These are phyloP conservation scores for Diaporthe citri DNA, from an alignment of 2,329 filamentous ascomycete genomes.

Conservation along the genomic window DNA sequence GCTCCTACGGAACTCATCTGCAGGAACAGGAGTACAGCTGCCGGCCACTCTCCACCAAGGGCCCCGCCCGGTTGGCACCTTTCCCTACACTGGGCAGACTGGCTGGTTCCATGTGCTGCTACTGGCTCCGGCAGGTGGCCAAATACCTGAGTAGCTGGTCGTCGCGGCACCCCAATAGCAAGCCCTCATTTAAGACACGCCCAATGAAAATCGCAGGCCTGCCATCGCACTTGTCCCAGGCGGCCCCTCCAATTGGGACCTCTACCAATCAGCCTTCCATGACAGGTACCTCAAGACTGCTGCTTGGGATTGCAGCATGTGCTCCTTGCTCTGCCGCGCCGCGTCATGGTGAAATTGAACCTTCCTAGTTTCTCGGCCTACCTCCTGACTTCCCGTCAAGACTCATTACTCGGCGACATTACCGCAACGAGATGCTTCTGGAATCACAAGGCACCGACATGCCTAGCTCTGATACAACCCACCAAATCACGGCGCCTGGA, in stretches of 20 bases:
- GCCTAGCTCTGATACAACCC: constrained; percentile 15
- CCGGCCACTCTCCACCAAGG: not conserved
- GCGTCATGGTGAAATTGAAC: not conserved
- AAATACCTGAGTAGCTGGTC: constrained; percentile 1
- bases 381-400: constrained; percentile 17
- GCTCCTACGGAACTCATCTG: constrained; percentile 6
- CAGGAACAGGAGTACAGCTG: constrained; percentile 21
- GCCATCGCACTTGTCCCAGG: not conserved
- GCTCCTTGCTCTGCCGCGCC: not conserved
- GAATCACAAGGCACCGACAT: constrained; percentile 16
- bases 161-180: not conserved
- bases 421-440: not conserved
- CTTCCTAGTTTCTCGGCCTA: not conserved
- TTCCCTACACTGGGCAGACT: not conserved
- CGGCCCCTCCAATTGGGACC: constrained; percentile 20
- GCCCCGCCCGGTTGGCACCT: not conserved
- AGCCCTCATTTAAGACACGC: constrained; percentile 8
- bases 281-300: constrained; percentile 4
- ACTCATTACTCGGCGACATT: constrained; percentile 1
- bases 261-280: constrained; percentile 24
- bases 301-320: constrained; percentile 21
- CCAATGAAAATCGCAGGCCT: constrained; percentile 5
- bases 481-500: not conserved
- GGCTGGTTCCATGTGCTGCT: constrained; percentile 22
- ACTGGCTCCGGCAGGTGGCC: constrained; percentile 24